A percentile compares a stretch with the other conserved stretches of the same genome.
phyloP scores from a whole-genome alignment of 2,329 filamentous ascomycete genomes.

The Colletotrichum godetiae region DNA sequence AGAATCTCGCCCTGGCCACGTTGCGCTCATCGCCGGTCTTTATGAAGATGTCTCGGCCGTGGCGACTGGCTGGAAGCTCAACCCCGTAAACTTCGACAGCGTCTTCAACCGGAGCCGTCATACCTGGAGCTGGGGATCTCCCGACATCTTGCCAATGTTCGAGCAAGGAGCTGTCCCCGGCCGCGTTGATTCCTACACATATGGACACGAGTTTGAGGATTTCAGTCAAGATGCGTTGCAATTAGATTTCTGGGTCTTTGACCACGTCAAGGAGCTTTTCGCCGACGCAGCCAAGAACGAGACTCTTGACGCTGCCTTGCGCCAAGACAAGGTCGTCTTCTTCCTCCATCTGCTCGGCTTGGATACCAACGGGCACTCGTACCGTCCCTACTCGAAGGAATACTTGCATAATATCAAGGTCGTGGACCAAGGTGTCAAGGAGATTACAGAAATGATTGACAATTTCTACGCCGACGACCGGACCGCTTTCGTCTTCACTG shows the following conservation, averaged over 20 bases:
- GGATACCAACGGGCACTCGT: conserved; percentile 88
- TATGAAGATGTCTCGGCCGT: conserved; percentile 99
- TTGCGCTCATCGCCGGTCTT: conserved; percentile 93
- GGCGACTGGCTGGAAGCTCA: conserved; percentile 97
- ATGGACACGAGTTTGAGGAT: conserved; percentile 87
- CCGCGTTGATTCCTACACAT: conserved; percentile 86
- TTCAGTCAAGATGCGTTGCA: conserved; percentile 85
- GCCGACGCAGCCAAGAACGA: conserved; percentile 81
- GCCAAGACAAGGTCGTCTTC: conserved; percentile 90
- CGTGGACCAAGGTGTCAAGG: conserved; percentile 89
- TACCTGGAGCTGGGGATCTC: conserved; percentile 99
- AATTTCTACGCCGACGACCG: conserved; percentile 87
- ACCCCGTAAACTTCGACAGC: conserved; percentile 98
- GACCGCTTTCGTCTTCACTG: conserved; percentile 96
- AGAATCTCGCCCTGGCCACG: conserved; percentile 95
- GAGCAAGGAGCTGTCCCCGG: conserved; percentile 90
- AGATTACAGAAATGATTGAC: conserved; percentile 84
- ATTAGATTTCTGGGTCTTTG: conserved; percentile 95
- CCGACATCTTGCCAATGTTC: conserved; percentile 98
- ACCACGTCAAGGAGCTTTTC: conserved; percentile 90
- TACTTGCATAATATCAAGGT: conserved; percentile 95
- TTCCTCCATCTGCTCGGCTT: conserved; percentile 94
- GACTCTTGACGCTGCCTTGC: conserved; percentile 77
- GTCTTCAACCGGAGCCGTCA: conserved; percentile 97
- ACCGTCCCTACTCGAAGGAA: conserved; percentile 92